A percentile compares a stretch with the other conserved stretches of the same genome.
Conservation (phyloP, 352 stramenopile genomes). For the Blastocystis sp. region DNA sequence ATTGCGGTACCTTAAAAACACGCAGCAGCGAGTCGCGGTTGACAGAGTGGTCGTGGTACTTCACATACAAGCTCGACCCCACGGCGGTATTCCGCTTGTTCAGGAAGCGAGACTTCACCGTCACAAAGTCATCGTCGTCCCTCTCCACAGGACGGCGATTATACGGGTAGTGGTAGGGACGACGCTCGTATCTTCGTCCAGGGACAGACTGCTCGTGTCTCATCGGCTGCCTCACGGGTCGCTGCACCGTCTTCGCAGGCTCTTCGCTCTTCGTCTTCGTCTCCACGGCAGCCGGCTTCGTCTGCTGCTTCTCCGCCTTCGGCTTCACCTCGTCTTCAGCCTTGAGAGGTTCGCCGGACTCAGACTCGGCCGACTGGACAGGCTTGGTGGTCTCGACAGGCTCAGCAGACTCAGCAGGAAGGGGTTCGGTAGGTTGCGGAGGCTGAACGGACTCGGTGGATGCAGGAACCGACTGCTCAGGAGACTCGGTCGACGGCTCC, state of each 20-base stretch:
- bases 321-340: neutral
- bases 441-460: neutral
- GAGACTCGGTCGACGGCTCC: neutral
- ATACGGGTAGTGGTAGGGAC: neutral
- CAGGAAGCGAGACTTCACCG: constrained; percentile 42
- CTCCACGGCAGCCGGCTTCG: neutral
- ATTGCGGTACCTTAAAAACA: constrained; percentile 15
- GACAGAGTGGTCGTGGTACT: neutral
- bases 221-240: neutral
- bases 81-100: neutral
- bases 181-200: neutral
- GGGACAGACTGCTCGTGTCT: too few species aligned
- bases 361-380: neutral
- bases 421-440: neutral
- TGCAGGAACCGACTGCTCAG: neutral
- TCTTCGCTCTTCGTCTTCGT: neutral
- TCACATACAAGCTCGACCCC: neutral
- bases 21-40: neutral
- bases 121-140: constrained; percentile 15
- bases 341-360: neutral
- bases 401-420: neutral
- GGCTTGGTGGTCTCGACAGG: neutral
- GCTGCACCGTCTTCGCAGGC: neutral
- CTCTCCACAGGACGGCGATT: neutral
- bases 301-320: neutral